Base-by-base conservation (phyloP, 306 rosid species). In the Senna tora region DNA sequence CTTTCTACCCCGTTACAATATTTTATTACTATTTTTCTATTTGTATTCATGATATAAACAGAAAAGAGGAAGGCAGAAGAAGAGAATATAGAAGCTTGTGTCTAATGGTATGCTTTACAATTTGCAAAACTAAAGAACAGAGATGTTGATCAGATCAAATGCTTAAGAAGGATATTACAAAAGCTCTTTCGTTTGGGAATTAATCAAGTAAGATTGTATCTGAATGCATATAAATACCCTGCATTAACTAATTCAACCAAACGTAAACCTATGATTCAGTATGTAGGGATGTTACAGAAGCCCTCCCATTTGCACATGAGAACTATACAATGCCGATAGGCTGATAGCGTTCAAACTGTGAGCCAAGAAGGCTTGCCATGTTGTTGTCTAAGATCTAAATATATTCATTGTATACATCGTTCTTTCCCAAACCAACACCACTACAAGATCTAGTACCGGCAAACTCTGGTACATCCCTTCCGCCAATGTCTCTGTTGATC, bases 401-500 rank as follows among this genome's bases (percentile, higher is more conserved):
- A 76, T 56, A 58, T 55, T 64, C 55, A 60, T 62, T 69, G 59
- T 41, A 73, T 73, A 77, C 60, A 67, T 72, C 82, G 54, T 65
- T 72, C 60, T 67, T 54, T 62, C 47, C 68, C 34, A 76, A 62
- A 66, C 52, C 53, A 70, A 46, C 50, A 72, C 74, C 78, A 41
- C 73, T 64, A 21, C 30, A 43, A 58, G 70, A 71, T 73, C 77
- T 54, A 63, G 66, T 56, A 39, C 76, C 80, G 67, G 77, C 61
- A 57, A 80, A 56, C 2, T 84, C 79, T 2, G 60, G 9, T 52
- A 69, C 12, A 67, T 80, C 82, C 72, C 52, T 72, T 47, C 53
- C 20, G 28, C 76, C 65, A 47, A 52, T 67, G 46, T 73, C 84
- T 50, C 77, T 76, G 20, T 75, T 77, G 47, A 79, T 49, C 69